Conservation (phyloP, 2,329 filamentous ascomycete species). For the Botrytis galanthina region DNA sequence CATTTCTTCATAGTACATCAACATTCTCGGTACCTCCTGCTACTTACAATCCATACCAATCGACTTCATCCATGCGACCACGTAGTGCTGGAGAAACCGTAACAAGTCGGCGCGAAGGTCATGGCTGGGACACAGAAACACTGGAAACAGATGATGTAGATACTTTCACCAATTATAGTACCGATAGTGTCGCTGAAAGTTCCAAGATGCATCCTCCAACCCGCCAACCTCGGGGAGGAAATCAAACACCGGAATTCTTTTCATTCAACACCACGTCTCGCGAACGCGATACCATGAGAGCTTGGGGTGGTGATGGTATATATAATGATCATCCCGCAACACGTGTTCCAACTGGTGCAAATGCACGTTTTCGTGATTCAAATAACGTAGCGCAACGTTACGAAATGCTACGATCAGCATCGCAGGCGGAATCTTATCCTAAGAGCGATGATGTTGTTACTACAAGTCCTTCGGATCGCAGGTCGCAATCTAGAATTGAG, state of each 20-base stretch:
- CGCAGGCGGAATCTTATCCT: slow-evolving; percentile 24
- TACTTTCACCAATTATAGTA: slow-evolving; percentile 30
- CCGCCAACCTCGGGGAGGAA: slow-evolving; percentile 21
- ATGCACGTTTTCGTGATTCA: background rate
- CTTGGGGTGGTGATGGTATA: slow-evolving; percentile 35
- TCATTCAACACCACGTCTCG: slow-evolving; percentile 24
- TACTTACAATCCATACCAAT: slow-evolving; percentile 28
- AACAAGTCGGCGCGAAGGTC: slow-evolving; percentile 37
- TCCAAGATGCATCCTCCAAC: slow-evolving; percentile 20
- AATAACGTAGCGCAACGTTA: slow-evolving; percentile 22
- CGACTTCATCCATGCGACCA: slow-evolving; percentile 33
- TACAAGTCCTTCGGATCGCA: background rate
- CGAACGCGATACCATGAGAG: slow-evolving; percentile 7
- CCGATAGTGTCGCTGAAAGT: slow-evolving; percentile 25
- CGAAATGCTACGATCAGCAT: slow-evolving; percentile 23
- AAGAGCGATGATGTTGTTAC: slow-evolving; percentile 29
- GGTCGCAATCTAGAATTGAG: slow-evolving; percentile 10
- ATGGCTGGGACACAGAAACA: slow-evolving; percentile 39
- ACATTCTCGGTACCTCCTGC: slow-evolving; percentile 23
- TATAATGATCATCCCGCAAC: slow-evolving; percentile 29
- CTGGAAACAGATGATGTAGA: slow-evolving; percentile 32
- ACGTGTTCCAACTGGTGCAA: slow-evolving; percentile 25
- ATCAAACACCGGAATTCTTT: slow-evolving; percentile 33
- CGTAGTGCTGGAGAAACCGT: slow-evolving; percentile 39
- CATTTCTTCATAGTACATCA: slow-evolving; percentile 30